Evolutionary conservation across 2,329 filamentous ascomycete species (phyloP).

Genomic region (Colletotrichum brevisporum): DNA sequence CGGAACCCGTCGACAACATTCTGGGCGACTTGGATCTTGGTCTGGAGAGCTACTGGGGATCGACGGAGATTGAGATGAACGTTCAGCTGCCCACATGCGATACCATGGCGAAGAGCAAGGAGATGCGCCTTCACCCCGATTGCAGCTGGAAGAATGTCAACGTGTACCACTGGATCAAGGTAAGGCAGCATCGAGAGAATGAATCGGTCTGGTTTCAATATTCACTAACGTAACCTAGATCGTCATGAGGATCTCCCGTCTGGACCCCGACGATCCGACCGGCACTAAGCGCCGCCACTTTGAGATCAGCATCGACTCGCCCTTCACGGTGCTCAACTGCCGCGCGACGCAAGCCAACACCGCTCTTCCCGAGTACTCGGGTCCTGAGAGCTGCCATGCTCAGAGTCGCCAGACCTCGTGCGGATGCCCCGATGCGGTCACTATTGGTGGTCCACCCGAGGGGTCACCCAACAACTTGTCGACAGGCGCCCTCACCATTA

Average conservation of each 20-base stretch:
- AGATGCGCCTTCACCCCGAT: conserved; percentile 82
- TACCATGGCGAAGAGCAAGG: conserved; percentile 82
- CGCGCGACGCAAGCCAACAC: conserved; percentile 94
- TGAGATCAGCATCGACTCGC: conserved; percentile 96
- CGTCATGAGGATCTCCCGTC: conserved; percentile 90
- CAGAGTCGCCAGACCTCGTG: conserved; percentile 64
- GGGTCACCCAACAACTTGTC: conserved; percentile 75
- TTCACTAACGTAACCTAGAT: conserved; percentile 67
- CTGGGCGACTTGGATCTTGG: conserved; percentile 83
- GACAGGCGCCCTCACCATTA: conserved; percentile 59
- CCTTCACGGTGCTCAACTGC: conserved; percentile 93
- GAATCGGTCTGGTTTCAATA: not conserved
- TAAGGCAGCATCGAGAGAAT: conserved; percentile 54
- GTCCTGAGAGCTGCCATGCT: conserved; percentile 58
- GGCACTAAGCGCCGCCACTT: conserved; percentile 86
- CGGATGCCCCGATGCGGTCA: conserved; percentile 69
- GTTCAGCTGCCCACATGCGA: conserved; percentile 92
- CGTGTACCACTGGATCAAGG: conserved; percentile 97
- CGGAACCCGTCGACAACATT: conserved; percentile 75
- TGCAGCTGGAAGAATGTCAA: conserved; percentile 95
- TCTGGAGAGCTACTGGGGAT: conserved; percentile 81
- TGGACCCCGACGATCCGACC: conserved; percentile 81
- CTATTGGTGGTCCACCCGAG: conserved; percentile 76
- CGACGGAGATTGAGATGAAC: conserved; percentile 95
- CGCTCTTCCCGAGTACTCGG: conserved; percentile 82